Conservation (phyloP, 805 yeast species). For the Candida manassasensis region DNA sequence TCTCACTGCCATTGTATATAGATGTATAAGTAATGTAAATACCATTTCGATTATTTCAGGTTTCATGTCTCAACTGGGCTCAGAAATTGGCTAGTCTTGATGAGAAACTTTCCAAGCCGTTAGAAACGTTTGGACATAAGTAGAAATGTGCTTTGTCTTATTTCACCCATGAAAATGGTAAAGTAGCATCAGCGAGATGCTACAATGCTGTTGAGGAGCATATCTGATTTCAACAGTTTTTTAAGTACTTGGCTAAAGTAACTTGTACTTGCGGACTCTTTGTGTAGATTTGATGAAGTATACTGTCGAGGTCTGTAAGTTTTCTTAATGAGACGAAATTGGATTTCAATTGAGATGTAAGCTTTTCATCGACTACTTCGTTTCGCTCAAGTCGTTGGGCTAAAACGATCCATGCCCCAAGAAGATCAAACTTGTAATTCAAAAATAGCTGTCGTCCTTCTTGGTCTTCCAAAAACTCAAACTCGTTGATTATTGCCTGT, state of each 20-base stretch:
- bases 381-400: slow-evolving; percentile 8
- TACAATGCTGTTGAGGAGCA: no score
- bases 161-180: no score
- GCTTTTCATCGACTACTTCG: neutral
- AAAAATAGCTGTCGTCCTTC: slow-evolving; percentile 17
- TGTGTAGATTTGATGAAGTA: neutral
- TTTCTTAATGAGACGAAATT: neutral
- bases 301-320: neutral
- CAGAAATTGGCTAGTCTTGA: no score
- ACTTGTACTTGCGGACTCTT: neutral
- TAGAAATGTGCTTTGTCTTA: no score
- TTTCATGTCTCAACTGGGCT: no score
- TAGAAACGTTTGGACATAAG: no score
- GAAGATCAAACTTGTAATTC: slow-evolving; percentile 28
- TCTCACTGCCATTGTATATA: no score
- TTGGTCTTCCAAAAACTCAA: slow-evolving; percentile 11
- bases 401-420: slow-evolving; percentile 33
- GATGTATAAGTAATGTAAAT: no score
- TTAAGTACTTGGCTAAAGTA: neutral
- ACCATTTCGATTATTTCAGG: no score
- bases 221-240: no score
- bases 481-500: slow-evolving; percentile 11
- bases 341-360: neutral
- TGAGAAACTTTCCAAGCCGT: no score
- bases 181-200: no score